Conservation (phyloP, 2,329 filamentous ascomycete genomes). For the Colletotrichum sidae region DNA sequence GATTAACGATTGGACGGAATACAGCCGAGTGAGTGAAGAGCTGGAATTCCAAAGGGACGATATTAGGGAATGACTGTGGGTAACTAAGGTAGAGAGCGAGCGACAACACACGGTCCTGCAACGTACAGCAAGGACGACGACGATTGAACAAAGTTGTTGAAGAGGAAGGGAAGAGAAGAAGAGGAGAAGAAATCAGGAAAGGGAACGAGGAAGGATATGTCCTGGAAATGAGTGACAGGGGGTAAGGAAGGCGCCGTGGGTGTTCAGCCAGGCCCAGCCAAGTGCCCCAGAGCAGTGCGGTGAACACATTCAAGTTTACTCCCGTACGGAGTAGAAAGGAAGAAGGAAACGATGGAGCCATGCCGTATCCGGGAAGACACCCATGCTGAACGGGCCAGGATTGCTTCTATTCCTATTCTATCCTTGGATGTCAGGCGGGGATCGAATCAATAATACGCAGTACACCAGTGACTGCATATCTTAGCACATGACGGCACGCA, state of each 20-base stretch:
- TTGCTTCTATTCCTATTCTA: slow-evolving; percentile 11
- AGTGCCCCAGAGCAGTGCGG: slow-evolving; percentile 13
- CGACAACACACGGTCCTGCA: slow-evolving; percentile 42
- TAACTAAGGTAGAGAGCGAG: slow-evolving; percentile 39
- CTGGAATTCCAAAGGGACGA: slow-evolving; percentile 49
- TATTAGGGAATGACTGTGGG: slow-evolving; percentile 42
- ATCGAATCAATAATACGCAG: slow-evolving; percentile 3
- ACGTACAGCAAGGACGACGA: slow-evolving; percentile 47
- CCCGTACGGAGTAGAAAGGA: slow-evolving; percentile 8
- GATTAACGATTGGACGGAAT: slow-evolving; percentile 59
- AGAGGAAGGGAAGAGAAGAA: slow-evolving; percentile 42
- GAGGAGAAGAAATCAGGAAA: slow-evolving; percentile 32
- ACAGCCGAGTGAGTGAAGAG: slow-evolving; percentile 60
- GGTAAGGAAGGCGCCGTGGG: not conserved
- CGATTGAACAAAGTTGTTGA: slow-evolving; percentile 44
- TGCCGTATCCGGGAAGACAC: slow-evolving; percentile 23
- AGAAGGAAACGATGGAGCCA: slow-evolving; percentile 33
- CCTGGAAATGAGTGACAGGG: slow-evolving; percentile 35
- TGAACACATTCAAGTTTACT: slow-evolving; percentile 17
- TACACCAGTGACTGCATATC: slow-evolving; percentile 6
- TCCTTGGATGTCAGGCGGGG: not conserved
- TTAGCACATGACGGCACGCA: slow-evolving; percentile 1
- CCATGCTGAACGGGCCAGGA: not conserved
- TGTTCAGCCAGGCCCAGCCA: slow-evolving; percentile 7
- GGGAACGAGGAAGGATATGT: slow-evolving; percentile 36